A percentile compares a stretch with the other conserved stretches of the same genome.
These are phyloP conservation scores for Ustanciosporium gigantosporum DNA, from an alignment of 1,284 basidiomycete genomes.

Conservation along the genomic window DNA sequence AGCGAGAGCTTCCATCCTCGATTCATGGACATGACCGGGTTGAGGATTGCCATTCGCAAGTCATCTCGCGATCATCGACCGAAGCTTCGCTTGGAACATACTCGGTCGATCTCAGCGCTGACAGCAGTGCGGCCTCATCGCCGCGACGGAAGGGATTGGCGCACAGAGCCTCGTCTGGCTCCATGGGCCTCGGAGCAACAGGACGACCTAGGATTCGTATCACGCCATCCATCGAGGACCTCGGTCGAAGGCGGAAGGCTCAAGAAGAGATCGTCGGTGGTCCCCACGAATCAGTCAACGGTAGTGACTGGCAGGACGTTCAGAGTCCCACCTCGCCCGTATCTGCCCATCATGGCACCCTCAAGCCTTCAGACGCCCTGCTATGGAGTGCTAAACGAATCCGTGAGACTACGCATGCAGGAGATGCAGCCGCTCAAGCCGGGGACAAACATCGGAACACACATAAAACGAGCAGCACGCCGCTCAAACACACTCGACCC, in stretches of 20 bases:
- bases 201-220: slow-evolving; percentile 46
- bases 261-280: slow-evolving; percentile 19
- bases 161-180: slow-evolving; percentile 14
- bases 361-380: slow-evolving; percentile 30
- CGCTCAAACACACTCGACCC: not conserved
- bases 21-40: too few species aligned
- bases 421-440: too few species aligned
- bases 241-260: slow-evolving; percentile 29
- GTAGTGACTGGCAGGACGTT: slow-evolving; percentile 23
- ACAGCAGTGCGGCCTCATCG: slow-evolving; percentile 27
- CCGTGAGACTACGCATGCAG: not conserved
- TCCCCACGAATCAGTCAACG: slow-evolving; percentile 1
- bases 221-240: slow-evolving; percentile 52
- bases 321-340: slow-evolving; percentile 2
- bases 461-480: not conserved
- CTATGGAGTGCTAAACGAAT: not conserved
- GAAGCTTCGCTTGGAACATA: slow-evolving; percentile 24
- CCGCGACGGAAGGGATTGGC: slow-evolving; percentile 10
- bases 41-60: too few species aligned
- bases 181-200: slow-evolving; percentile 12
- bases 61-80: slow-evolving; percentile 29
- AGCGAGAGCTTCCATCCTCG: slow-evolving; percentile 16
- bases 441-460: too few species aligned
- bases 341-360: slow-evolving; percentile 3
- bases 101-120: slow-evolving; percentile 32